Base-by-base conservation (phyloP, 2,329 filamentous ascomycete species). In the Cadophora luteo-olivacea region DNA sequence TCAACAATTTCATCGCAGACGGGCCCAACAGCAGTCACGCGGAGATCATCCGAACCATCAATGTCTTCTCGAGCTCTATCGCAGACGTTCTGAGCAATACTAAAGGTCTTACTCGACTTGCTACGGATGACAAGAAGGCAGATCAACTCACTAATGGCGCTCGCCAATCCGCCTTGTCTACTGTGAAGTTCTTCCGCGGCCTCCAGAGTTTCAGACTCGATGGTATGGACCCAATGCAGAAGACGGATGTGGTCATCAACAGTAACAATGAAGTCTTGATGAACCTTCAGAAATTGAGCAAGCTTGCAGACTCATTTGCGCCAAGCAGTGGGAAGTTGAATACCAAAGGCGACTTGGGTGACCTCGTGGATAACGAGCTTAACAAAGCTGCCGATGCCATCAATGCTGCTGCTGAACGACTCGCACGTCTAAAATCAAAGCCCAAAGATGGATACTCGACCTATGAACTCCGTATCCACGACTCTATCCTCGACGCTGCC, bases 1-100 rank as follows among this genome's bases (percentile, higher is more conserved):
- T 98, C 85, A 99, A 97, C 84, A 97, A 97, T 81, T 98, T 97
- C 80, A 97, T 99, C 75, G 96, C 95, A 8, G 96, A 99, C 78
- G 96, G 96, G 0, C 94, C 95, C 5, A 97, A 94, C 79, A 93
- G 92, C 78, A 90, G 90, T 11, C 93, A 97, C 77, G 88, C 92
- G 1, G 94, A 97, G 69, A 91, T 99, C 70, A 98, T 98, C 80
- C 94, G 94, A 78, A 93, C 93, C 0, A 92, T 97, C 75, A 96
- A 93, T 77, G 88, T 94, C 64, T 97, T 98, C 80, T 87, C 96
- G 0, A 93, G 94, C 24, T 92, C 96, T 3, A 89, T 97, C 71
- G 92, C 95, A 1, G 96, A 99, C 80, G 94, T 98, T 3, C 90
- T 97, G 75, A 94, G 91, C 81, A 99, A 98, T 82, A 94, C 95